phyloP scores from a whole-genome alignment of 2,329 filamentous ascomycete species.

The Trichophyton verrucosum region DNA sequence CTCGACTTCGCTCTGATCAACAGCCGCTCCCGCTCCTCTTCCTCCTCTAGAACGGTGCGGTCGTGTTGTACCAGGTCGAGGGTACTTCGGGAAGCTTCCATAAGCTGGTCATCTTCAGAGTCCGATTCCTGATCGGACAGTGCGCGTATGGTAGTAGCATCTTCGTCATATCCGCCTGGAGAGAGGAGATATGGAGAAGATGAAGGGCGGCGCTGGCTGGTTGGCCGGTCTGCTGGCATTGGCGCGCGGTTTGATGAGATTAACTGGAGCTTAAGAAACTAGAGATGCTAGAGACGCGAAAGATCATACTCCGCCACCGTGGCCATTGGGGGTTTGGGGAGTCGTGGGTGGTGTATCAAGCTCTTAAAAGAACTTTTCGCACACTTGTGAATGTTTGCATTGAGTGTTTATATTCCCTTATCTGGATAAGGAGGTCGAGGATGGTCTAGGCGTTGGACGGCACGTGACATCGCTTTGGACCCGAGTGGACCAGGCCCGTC shows the following conservation, averaged over 20 bases:
- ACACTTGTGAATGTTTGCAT: not conserved
- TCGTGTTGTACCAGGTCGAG: constrained; percentile 59
- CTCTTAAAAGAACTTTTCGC: not conserved
- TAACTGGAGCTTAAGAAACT: not conserved
- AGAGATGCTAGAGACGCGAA: not conserved
- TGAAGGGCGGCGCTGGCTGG: not conserved
- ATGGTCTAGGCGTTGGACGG: not conserved
- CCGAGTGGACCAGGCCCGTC: too few species aligned
- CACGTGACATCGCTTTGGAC: not conserved
- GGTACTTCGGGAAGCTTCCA: constrained; percentile 54
- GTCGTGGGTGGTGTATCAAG: not conserved
- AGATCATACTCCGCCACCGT: not conserved
- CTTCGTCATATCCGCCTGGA: constrained; percentile 54
- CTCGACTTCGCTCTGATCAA: constrained; percentile 23
- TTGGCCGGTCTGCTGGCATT: not conserved
- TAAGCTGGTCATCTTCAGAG: constrained; percentile 60
- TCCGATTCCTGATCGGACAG: constrained; percentile 57
- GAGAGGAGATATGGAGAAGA: constrained; percentile 44
- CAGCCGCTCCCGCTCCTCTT: constrained; percentile 48
- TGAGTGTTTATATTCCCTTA: not conserved
- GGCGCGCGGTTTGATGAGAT: not conserved
- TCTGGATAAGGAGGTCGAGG: not conserved
- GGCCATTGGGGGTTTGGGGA: not conserved
- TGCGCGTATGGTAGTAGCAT: constrained; percentile 54
- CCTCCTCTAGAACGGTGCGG: constrained; percentile 58